Base-by-base conservation (phyloP, 2,329 filamentous ascomycete genomes). In the Aspergillus spinulosporus region DNA sequence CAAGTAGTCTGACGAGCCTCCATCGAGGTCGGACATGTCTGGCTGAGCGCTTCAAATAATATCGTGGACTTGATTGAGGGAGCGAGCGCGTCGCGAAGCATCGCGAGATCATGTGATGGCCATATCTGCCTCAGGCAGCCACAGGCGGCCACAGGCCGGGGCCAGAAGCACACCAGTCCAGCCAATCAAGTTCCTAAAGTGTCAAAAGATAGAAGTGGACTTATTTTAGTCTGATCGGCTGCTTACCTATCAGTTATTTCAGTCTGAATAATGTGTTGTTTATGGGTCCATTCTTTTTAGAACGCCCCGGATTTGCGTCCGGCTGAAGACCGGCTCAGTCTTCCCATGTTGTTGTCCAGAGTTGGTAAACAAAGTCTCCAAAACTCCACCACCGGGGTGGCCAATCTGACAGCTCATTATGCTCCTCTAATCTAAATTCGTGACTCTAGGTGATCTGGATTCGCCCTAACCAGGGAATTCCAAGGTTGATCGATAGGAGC, bases 1-100 rank as follows among this genome's bases (percentile, higher is more conserved):
- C 12, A 68, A 65, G 44, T 71, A 69, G 57, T 71, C 69, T 5
- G 62, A 62, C 8, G 65, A 70, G 43, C 62, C 66, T 29, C 60
- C 62, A 40, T 68, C 66, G 28, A 63, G 62, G 47, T 58, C 63
- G n/a, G 67, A 65, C 71, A 74, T 74, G 26, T 57, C 58, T 57
- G 52, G 53, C 36, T 36, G 31, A 36, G 48, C 36, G 21, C 52
- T 37, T 31, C 40, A 37, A 29, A 21, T 54, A 37, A 46, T 28
- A 40, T 31, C 14, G 12, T 11, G 39, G 28, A 36, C 21, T 39
- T 29, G 32, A 32, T 28, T 5, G 31, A 45, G 21, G 40, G 15
- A 29, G 14, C 46, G 29, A 42, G 36, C 52, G 43, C 46, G 46
- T 61, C 64, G 61, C 60, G 59, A 57, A 57, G 28, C 49, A 40